Evolutionary conservation across 371 early-diverging fungal species (phyloP).

Genomic region (Nematocida sp.): DNA sequence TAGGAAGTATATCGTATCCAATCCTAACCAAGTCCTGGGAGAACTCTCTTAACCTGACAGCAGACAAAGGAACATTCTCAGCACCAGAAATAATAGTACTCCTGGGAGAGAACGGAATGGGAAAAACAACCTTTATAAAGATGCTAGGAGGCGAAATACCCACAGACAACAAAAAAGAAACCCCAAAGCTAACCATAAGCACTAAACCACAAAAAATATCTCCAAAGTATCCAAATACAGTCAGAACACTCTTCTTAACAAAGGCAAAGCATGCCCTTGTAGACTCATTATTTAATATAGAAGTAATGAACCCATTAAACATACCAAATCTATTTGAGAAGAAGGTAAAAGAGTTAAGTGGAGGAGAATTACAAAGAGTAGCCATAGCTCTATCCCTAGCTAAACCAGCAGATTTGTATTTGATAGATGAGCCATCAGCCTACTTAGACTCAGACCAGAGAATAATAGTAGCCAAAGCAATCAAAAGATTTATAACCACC

Average conservation of each 20-base stretch:
- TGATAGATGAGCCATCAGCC: conserved; percentile 98
- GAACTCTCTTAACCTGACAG: conserved; percentile 71
- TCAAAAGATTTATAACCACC: conserved; percentile 92
- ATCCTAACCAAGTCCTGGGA: conserved; percentile 5
- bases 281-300: conserved; percentile 89
- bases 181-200: conserved; percentile 72
- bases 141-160: conserved; percentile 80
- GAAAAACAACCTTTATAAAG: conserved; percentile 93
- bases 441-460: conserved; percentile 98
- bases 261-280: conserved; percentile 81
- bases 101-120: conserved; percentile 98
- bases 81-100: conserved; percentile 96
- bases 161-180: conserved; percentile 70
- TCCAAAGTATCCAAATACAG: conserved; percentile 83
- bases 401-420: conserved; percentile 88
- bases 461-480: conserved; percentile 94
- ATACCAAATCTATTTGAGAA: conserved; percentile 88
- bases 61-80: conserved; percentile 78
- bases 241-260: conserved; percentile 83
- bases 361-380: conserved; percentile 99
- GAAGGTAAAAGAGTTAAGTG: conserved; percentile 78
- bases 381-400: conserved; percentile 89
- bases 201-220: conserved; percentile 97
- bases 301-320: conserved; percentile 87
- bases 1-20: conserved; percentile 10